Percentiles rank a stretch among this genome's conserved stretches.
phyloP scores from a whole-genome alignment of 306 rosid species.

The Cucurbita ficifolia region DNA sequence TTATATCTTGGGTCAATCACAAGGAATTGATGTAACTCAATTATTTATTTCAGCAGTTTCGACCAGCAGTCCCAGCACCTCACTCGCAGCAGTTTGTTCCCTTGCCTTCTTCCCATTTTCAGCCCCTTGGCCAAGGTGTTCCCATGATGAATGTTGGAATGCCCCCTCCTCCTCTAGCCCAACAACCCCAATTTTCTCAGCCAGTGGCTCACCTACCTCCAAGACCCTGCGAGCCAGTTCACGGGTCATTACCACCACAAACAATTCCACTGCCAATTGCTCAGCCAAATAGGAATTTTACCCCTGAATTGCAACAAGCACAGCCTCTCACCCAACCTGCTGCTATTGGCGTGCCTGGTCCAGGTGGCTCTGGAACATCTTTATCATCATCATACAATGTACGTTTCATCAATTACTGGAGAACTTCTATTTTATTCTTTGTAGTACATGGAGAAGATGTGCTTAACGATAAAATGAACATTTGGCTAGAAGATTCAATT shows the following conservation, averaged over 20 bases:
- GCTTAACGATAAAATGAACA: background rate
- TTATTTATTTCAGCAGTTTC: slow-evolving; percentile 37
- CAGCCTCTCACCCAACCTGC: slow-evolving; percentile 47
- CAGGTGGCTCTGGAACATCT: slow-evolving; percentile 51
- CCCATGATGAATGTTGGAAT: slow-evolving; percentile 52
- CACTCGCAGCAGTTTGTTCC: slow-evolving; percentile 61
- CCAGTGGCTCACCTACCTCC: slow-evolving; percentile 55
- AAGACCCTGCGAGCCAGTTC: slow-evolving; percentile 48
- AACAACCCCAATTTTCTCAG: slow-evolving; percentile 50
- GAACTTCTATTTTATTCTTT: background rate
- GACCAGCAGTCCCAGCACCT: slow-evolving; percentile 50
- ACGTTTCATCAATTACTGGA: slow-evolving; percentile 15
- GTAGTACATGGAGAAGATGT: background rate
- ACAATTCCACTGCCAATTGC: slow-evolving; percentile 42
- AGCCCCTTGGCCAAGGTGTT: slow-evolving; percentile 57
- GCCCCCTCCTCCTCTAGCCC: slow-evolving; percentile 43
- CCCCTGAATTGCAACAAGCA: slow-evolving; percentile 37
- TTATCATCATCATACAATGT: slow-evolving; percentile 60
- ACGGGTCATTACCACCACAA: slow-evolving; percentile 35
- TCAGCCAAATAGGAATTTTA: slow-evolving; percentile 42
- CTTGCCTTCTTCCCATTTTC: slow-evolving; percentile 56
- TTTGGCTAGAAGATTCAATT: background rate
- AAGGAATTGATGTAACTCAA: background rate
- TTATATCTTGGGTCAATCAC: background rate
- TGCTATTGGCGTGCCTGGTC: slow-evolving; percentile 39